Evolutionary conservation across 2,329 filamentous ascomycete species (phyloP).

Genomic region (Ceratocystis huliohia): DNA sequence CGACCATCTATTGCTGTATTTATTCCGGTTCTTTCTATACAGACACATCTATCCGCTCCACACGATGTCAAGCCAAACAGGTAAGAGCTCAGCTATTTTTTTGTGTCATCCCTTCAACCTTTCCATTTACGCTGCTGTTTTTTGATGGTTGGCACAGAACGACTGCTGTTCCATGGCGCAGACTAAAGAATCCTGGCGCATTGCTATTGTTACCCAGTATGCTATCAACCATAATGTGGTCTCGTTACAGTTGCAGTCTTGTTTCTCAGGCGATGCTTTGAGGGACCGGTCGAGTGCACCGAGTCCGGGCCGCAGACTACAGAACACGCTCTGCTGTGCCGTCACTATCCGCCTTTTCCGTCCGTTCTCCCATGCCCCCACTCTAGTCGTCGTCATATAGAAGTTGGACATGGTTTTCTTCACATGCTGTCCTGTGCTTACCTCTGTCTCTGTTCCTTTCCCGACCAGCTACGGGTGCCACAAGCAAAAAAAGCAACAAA

Average conservation of each 20-base stretch:
- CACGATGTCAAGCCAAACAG: constrained; percentile 20
- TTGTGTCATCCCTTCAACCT: neutral
- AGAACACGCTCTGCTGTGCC: too few species aligned
- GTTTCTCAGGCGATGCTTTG: neutral
- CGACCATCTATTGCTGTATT: neutral
- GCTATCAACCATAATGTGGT: neutral
- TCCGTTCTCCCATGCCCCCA: neutral
- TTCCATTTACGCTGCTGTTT: neutral
- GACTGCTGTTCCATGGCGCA: neutral
- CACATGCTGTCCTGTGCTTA: neutral
- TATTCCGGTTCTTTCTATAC: neutral
- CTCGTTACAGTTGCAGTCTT: neutral
- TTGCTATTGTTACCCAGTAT: neutral
- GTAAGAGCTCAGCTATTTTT: constrained; percentile 11
- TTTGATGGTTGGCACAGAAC: neutral
- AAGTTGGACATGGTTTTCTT: neutral
- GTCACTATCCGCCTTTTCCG: neutral
- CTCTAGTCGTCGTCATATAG: neutral
- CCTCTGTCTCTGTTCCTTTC: neutral
- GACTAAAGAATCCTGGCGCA: too few species aligned
- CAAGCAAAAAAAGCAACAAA: neutral
- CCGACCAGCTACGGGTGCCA: neutral
- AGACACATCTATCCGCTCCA: neutral
- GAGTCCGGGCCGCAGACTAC: neutral
- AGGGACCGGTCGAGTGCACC: neutral